phyloP scores from a whole-genome alignment of 1,139 yeast genomes.

The Pichia norvegensis region DNA sequence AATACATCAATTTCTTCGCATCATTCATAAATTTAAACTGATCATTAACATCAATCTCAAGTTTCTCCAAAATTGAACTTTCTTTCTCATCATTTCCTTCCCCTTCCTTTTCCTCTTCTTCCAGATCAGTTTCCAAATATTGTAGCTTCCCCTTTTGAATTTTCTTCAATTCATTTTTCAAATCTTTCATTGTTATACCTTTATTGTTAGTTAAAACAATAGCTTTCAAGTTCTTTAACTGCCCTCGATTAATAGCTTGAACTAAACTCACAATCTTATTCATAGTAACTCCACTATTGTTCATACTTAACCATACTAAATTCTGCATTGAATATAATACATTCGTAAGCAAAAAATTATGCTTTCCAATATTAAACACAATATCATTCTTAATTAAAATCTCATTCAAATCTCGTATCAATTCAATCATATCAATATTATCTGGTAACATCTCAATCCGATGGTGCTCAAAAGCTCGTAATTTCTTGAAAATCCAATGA shows the following conservation, averaged over 20 bases:
- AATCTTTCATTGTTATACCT: slow-evolving; percentile 5
- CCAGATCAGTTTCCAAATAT: slow-evolving; percentile 11
- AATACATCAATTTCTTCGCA: slow-evolving; percentile 8
- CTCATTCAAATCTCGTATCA: slow-evolving; percentile 10
- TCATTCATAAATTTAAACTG: slow-evolving; percentile 12
- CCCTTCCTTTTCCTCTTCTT: not conserved
- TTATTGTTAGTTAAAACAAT: slow-evolving; percentile 9
- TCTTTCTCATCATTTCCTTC: not conserved
- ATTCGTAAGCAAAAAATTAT: slow-evolving; percentile 4
- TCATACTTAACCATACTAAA: slow-evolving; percentile 12
- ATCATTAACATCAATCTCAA: slow-evolving; percentile 2
- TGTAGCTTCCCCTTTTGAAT: slow-evolving; percentile 9
- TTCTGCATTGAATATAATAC: slow-evolving; percentile 7
- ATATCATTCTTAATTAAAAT: slow-evolving; percentile 1
- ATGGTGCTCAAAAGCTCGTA: slow-evolving; percentile 5
- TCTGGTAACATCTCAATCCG: slow-evolving; percentile 13
- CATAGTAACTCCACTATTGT: slow-evolving; percentile 1
- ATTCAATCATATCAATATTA: slow-evolving; percentile 9
- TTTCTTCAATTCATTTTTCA: slow-evolving; percentile 6
- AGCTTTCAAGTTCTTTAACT: slow-evolving; percentile 6
- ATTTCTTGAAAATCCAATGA: slow-evolving; percentile 12
- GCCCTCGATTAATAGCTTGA: slow-evolving; percentile 12
- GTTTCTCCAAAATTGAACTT: not conserved
- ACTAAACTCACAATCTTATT: slow-evolving; percentile 7
- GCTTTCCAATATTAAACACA: slow-evolving; percentile 8